Conservation (phyloP, 139 green algal species). For the Micractinium conductrix region DNA sequence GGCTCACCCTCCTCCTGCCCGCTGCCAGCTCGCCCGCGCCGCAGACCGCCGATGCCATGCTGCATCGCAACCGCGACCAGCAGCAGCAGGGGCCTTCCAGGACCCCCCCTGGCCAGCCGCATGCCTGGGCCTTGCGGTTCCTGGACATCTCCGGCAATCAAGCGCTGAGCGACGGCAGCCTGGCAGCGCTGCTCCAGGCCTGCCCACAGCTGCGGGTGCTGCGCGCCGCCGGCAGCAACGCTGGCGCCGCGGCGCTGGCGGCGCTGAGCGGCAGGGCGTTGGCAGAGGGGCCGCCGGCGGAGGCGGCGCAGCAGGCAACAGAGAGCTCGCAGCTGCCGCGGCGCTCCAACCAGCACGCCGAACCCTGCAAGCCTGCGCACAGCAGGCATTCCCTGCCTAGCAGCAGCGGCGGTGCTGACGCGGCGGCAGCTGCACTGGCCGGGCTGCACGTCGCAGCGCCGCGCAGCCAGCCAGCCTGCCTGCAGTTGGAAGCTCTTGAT, state of each 20-base stretch:
- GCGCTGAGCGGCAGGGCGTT: background rate
- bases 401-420: background rate
- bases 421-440: background rate
- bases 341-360: too few relatives aligned
- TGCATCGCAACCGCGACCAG: too few relatives aligned
- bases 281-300: background rate
- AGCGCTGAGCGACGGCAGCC: background rate
- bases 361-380: too few relatives aligned
- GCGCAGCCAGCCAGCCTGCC: background rate
- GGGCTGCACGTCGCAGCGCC: background rate
- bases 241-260: background rate
- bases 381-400: too few relatives aligned
- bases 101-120: too few relatives aligned
- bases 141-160: background rate
- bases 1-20: background rate
- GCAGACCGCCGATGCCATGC: background rate
- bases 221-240: background rate
- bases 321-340: too few relatives aligned
- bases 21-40: background rate
- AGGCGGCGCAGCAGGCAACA: background rate
- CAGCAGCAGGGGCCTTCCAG: too few relatives aligned
- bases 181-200: background rate
- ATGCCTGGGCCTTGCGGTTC: background rate
- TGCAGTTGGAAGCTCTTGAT: background rate
- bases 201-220: constrained; percentile 3